Base-by-base conservation (phyloP, 1,284 basidiomycete genomes). In the Trichosporon sp. region DNA sequence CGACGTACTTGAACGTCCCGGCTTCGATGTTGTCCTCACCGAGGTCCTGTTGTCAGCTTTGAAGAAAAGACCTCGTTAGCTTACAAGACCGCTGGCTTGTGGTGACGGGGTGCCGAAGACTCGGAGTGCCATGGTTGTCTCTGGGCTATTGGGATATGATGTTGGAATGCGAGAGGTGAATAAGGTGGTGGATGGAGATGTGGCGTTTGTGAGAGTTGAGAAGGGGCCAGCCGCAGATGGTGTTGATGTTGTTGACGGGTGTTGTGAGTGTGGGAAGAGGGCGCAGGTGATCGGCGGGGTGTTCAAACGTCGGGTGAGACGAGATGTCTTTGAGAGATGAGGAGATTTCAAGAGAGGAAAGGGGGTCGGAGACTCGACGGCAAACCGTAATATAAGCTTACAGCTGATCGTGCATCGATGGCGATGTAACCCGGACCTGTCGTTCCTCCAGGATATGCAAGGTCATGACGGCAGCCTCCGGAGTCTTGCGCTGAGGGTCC, bases 311-410 rank as follows among this genome's bases (percentile, higher is more conserved):
- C 18, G 38, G 18, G 38, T 42, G 38, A 42, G 18, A 42, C 38
- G 38, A n/a, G n/a, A 5, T 31, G 56, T 60, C 27, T 29, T 5
- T 31, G 29, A 13, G 25, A 18, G 18, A n/a, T 32, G 56, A 8
- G 23, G 27, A 32, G 29, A 32, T n/a, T 15, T 29, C 27, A 3
- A n/a, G 29, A 60, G 27, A 32, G 56, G 27, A n/a, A 60, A 29
- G 56, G 18, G 6, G 27, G 56, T n/a, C 56, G 56, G 18, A 31
- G 21, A 23, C 47, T 6, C 15, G n/a, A 32, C 18, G 56, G 11
- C 27, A n/a, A 60, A 60, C 27, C 13, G 56, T 31, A 60, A 60
- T 60, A 60, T 60, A 60, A 60, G 56, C 56, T 21, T 31, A 60
- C 56, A 32, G 56, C 47, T 51, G 47, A 51, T 51, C 15, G 34